A percentile compares a stretch with the other conserved stretches of the same genome.
Conservation (phyloP, 1,139 yeast species). For the Geotrichum siamense region DNA sequence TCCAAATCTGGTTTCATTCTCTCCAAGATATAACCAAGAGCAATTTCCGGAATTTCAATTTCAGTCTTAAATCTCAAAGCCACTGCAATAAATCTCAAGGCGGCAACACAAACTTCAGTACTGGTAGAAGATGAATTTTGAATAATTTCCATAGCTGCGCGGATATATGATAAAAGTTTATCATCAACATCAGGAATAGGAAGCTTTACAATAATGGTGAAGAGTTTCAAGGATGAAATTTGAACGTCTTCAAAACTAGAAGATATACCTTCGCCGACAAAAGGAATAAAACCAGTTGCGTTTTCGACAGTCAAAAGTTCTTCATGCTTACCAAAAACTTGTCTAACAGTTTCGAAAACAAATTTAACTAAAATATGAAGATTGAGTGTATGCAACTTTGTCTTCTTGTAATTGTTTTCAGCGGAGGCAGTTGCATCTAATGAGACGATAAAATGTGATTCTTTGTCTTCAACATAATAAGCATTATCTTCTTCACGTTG, state of each 20-base stretch:
- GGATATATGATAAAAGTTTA: slow-evolving; percentile 29
- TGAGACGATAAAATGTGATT: slow-evolving; percentile 63
- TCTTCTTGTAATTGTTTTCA: slow-evolving; percentile 2
- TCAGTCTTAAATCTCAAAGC: slow-evolving; percentile 64
- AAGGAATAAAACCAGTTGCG: slow-evolving; percentile 67
- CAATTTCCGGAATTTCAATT: slow-evolving; percentile 59
- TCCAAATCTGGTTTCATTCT: slow-evolving; percentile 81
- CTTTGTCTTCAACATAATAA: slow-evolving; percentile 25
- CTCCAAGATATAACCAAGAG: slow-evolving; percentile 68
- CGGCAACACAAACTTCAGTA: slow-evolving; percentile 74
- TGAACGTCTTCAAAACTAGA: slow-evolving; percentile 72
- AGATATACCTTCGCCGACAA: slow-evolving; percentile 51
- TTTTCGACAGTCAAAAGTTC: slow-evolving; percentile 51
- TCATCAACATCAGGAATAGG: slow-evolving; percentile 54
- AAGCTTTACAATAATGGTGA: slow-evolving; percentile 53
- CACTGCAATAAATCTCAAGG: slow-evolving; percentile 66
- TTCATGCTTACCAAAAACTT: slow-evolving; percentile 55
- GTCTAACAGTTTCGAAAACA: slow-evolving; percentile 68
- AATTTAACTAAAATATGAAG: slow-evolving; percentile 53
- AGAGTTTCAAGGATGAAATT: slow-evolving; percentile 57
- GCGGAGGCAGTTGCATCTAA: slow-evolving; percentile 47
- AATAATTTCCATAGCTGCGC: slow-evolving; percentile 56
- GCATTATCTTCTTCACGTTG: slow-evolving; percentile 29
- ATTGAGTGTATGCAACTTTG: slow-evolving; percentile 31
- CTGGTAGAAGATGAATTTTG: slow-evolving; percentile 74